Percentiles rank a stretch among this genome's conserved stretches.
These are phyloP conservation scores for Venturia pyrina DNA, from an alignment of 2,329 filamentous ascomycete genomes.

Conservation along the genomic window DNA sequence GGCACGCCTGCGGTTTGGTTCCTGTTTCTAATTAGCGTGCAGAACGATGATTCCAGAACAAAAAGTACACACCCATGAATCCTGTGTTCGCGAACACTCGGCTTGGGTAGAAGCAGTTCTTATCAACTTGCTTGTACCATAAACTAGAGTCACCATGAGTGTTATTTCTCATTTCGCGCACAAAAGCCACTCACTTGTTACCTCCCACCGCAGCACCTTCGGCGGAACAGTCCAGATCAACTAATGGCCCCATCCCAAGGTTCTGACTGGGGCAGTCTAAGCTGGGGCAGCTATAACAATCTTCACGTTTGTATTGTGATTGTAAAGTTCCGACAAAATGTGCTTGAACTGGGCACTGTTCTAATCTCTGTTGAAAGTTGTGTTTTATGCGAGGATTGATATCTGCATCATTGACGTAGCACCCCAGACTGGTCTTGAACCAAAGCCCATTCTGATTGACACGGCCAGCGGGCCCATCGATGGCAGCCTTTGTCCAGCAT, in stretches of 20 bases:
- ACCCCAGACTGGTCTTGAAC: not conserved
- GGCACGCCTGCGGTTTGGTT: not conserved
- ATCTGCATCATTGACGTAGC: constrained; percentile 7
- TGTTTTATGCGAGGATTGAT: not conserved
- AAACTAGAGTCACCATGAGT: not conserved
- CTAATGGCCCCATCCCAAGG: not conserved
- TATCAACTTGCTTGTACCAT: constrained; percentile 4
- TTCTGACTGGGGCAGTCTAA: not conserved
- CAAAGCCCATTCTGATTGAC: not conserved
- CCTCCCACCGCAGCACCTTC: not conserved
- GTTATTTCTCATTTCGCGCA: not conserved
- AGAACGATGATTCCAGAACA: not conserved
- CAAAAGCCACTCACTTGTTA: not conserved
- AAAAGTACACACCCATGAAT: not conserved
- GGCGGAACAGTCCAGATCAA: not conserved
- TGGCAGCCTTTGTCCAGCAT: not conserved
- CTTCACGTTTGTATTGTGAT: not conserved
- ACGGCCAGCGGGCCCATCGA: not conserved
- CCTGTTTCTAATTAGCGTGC: not conserved
- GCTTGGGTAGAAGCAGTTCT: constrained; percentile 1
- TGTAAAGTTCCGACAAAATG: not conserved
- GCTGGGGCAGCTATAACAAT: constrained; percentile 1
- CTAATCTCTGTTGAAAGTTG: not conserved
- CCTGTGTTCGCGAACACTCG: not conserved
- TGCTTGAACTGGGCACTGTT: not conserved